phyloP scores from a whole-genome alignment of 768 basidiomycete genomes.

The Lepiota brunneoincarnata region DNA sequence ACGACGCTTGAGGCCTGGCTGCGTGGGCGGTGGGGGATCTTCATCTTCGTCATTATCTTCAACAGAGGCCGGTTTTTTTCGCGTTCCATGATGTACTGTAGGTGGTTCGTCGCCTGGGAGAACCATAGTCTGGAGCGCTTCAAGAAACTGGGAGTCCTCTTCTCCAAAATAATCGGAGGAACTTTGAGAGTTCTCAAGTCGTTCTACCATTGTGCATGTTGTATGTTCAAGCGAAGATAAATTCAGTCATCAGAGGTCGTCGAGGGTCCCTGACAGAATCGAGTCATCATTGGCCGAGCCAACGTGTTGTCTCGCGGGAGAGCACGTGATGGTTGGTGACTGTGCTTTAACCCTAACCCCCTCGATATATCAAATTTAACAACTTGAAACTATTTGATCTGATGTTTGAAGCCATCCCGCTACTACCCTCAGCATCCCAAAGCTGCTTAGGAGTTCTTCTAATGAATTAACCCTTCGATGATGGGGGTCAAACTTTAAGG shows the following conservation, averaged over 20 bases:
- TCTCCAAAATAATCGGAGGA: slow-evolving; percentile 57
- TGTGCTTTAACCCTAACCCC: background rate
- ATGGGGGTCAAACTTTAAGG: too few relatives aligned
- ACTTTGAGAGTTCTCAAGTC: slow-evolving; percentile 24
- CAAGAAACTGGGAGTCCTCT: slow-evolving; percentile 52
- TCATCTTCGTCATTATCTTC: slow-evolving; percentile 23
- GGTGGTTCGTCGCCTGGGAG: slow-evolving; percentile 47
- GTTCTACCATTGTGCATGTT: background rate
- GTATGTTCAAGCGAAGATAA: background rate
- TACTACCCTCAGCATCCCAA: too few relatives aligned
- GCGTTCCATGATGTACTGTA: slow-evolving; percentile 9
- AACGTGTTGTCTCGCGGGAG: background rate
- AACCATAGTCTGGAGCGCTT: slow-evolving; percentile 40
- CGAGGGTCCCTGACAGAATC: background rate
- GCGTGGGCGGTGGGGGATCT: slow-evolving; percentile 36
- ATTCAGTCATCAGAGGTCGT: background rate
- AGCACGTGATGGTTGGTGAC: background rate
- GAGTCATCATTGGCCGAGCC: too few relatives aligned
- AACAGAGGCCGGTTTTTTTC: slow-evolving; percentile 10
- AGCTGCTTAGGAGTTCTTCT: too few relatives aligned
- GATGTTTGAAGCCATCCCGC: too few relatives aligned
- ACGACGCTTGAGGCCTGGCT: slow-evolving; percentile 40
- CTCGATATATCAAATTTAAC: background rate
- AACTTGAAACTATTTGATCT: too few relatives aligned
- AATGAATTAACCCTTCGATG: too few relatives aligned